phyloP scores from a whole-genome alignment of 202 grass and related monocot species.

The Alloteropsis angusta region DNA sequence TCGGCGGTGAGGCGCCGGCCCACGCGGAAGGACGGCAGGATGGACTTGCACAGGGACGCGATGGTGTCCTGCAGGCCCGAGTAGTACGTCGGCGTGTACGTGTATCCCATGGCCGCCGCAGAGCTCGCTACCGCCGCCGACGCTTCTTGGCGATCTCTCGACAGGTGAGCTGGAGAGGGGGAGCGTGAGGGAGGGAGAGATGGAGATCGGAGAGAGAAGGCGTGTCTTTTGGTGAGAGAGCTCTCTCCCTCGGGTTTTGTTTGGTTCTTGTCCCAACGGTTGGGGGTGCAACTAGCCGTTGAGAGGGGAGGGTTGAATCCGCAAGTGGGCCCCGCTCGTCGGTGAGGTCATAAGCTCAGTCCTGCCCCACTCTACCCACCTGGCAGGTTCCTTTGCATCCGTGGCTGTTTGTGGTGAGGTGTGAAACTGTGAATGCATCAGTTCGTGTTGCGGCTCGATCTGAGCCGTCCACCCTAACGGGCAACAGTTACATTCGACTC shows the following conservation, averaged over 20 bases:
- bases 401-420: neutral
- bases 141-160: neutral
- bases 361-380: neutral
- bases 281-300: constrained; percentile 43
- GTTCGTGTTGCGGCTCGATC: neutral
- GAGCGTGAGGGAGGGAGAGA: neutral
- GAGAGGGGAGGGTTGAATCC: neutral
- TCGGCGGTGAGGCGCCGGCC: constrained; percentile 60
- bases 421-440: neutral
- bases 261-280: constrained; percentile 26
- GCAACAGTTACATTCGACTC: neutral
- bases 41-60: constrained; percentile 87
- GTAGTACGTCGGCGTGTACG: constrained; percentile 87
- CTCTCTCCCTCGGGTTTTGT: neutral
- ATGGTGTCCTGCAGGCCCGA: constrained; percentile 88
- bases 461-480: neutral
- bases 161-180: neutral
- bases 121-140: neutral
- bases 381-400: neutral
- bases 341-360: neutral
- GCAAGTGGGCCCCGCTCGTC: neutral
- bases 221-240: neutral
- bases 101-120: constrained; percentile 52
- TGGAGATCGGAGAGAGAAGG: neutral
- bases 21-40: constrained; percentile 52